These are phyloP conservation scores for Perkinsus olseni DNA, from an alignment of 169 alveolate genomes.

Conservation along the genomic window DNA sequence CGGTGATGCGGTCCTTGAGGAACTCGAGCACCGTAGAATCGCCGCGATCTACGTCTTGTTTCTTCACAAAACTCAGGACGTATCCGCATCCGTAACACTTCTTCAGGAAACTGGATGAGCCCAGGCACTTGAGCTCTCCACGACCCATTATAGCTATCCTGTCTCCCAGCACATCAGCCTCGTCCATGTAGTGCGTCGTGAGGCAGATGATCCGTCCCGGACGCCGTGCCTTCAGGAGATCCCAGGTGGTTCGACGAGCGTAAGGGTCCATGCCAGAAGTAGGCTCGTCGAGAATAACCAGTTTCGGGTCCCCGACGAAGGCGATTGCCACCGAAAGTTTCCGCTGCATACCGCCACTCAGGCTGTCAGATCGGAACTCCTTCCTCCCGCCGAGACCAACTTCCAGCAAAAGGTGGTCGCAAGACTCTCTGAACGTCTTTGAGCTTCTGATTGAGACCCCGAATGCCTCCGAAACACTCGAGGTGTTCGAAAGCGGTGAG, in stretches of 20 bases:
- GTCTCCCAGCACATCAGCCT: conserved; percentile 61
- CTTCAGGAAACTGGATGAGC: conserved; percentile 57
- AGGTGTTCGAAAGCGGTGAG: conserved; percentile 63
- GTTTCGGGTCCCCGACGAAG: conserved; percentile 62
- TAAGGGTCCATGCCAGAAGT: conserved; percentile 76
- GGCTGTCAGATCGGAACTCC: conserved; percentile 5
- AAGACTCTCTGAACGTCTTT: too few species aligned
- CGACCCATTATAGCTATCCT: conserved; percentile 58
- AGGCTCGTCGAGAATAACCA: conserved; percentile 78
- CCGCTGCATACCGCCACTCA: conserved; percentile 37
- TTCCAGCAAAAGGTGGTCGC: too few species aligned
- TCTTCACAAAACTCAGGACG: not conserved
- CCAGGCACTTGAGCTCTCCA: conserved; percentile 56
- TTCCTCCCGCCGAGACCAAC: too few species aligned
- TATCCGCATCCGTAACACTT: conserved; percentile 63
- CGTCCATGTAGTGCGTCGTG: conserved; percentile 68
- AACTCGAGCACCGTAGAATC: too few species aligned
- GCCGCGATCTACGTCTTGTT: too few species aligned
- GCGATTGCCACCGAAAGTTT: conserved; percentile 71
- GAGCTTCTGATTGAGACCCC: conserved; percentile 28
- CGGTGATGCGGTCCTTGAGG: too few species aligned
- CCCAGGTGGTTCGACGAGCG: conserved; percentile 68
- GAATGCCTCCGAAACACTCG: conserved; percentile 44
- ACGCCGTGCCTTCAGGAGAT: conserved; percentile 49
- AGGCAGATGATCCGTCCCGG: conserved; percentile 39